These are phyloP conservation scores for Ceratobasidium sp. DNA, from an alignment of 1,284 basidiomycete species.

Conservation along the genomic window DNA sequence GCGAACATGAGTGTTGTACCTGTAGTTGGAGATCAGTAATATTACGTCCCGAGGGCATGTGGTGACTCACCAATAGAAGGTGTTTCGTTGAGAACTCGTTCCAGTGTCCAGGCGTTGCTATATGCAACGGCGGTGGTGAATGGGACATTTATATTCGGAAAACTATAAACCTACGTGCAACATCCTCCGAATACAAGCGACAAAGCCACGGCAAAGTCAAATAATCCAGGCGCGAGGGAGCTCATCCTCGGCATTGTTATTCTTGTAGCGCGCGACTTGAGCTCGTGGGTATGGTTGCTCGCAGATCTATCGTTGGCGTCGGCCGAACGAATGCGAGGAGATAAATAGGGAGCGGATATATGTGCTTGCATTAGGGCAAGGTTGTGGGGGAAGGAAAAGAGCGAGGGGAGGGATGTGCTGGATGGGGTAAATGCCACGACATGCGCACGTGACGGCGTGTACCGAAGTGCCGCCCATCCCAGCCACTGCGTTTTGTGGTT, in stretches of 20 bases:
- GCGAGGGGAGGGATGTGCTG: background rate
- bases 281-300: background rate
- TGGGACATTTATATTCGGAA: background rate
- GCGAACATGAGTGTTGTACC: conserved; percentile 87
- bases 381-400: background rate
- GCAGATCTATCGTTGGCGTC: background rate
- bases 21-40: conserved; percentile 50
- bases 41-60: background rate
- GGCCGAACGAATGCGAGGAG: conserved; percentile 13
- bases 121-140: background rate
- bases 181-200: conserved; percentile 81
- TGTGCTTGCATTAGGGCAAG: conserved; percentile 12
- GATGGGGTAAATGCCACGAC: background rate
- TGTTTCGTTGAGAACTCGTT: conserved; percentile 74
- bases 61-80: conserved; percentile 68
- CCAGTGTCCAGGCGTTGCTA: conserved; percentile 77
- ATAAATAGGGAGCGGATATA: conserved; percentile 13
- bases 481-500: no score
- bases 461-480: no score
- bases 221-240: conserved; percentile 39
- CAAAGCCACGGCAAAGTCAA: conserved; percentile 56
- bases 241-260: background rate
- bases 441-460: no score
- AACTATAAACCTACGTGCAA: conserved; percentile 68
- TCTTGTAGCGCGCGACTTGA: background rate